Evolutionary conservation across 768 basidiomycete species (phyloP).

Genomic region (Amanita pseudoporphyria): DNA sequence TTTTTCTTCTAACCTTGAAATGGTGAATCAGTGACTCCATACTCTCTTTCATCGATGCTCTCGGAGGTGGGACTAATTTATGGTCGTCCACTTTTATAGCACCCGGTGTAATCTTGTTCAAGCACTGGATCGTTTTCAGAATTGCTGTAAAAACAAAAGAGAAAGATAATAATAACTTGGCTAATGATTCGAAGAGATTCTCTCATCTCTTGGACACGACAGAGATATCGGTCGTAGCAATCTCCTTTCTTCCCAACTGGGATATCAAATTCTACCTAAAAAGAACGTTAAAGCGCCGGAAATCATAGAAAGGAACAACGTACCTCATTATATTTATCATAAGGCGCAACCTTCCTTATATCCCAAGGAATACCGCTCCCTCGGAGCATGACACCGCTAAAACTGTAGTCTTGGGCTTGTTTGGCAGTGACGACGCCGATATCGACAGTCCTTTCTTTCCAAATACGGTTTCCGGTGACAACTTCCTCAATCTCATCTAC

Average conservation of each 20-base stretch:
- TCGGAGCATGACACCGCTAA: conserved; percentile 95
- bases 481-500: conserved; percentile 98
- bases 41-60: conserved; percentile 98
- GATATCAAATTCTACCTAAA: conserved; percentile 89
- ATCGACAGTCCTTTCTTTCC: conserved; percentile 91
- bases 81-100: conserved; percentile 94
- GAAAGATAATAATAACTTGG: conserved; percentile 34
- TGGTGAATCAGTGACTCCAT: conserved; percentile 98
- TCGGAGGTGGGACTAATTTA: conserved; percentile 93
- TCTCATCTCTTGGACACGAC: conserved; percentile 97
- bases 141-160: neutral
- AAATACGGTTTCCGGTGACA: conserved; percentile 94
- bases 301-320: conserved; percentile 9
- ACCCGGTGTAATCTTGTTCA: conserved; percentile 96
- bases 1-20: conserved; percentile 61
- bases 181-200: conserved; percentile 85
- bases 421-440: conserved; percentile 88
- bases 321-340: conserved; percentile 94
- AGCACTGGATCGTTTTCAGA: conserved; percentile 40
- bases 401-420: conserved; percentile 84
- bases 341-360: conserved; percentile 82
- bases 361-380: conserved; percentile 96
- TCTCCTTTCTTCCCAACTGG: conserved; percentile 97
- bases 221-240: conserved; percentile 96
- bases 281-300: conserved; percentile 2